These are phyloP conservation scores for Cadophora sp. DNA, from an alignment of 2,329 filamentous ascomycete genomes.

Conservation along the genomic window DNA sequence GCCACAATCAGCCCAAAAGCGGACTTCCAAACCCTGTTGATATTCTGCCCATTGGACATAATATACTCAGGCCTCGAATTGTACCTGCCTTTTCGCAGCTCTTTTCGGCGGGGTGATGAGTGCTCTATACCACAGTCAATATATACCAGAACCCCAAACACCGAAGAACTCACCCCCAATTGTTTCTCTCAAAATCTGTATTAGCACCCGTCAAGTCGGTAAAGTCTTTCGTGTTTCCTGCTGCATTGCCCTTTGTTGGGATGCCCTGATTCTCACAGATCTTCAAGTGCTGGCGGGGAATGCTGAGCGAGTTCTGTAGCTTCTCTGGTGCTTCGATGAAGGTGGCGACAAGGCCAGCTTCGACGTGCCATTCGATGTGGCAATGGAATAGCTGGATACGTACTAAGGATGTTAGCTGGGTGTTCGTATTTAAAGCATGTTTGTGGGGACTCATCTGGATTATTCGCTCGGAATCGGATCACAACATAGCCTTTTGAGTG, in stretches of 20 bases:
- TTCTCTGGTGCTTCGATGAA: conserved; percentile 27
- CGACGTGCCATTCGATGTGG: conserved; percentile 62
- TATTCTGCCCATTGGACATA: neutral
- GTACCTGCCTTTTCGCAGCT: neutral
- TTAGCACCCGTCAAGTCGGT: conserved; percentile 61
- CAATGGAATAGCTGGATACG: conserved; percentile 73
- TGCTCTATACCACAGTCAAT: neutral
- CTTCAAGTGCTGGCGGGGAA: conserved; percentile 18
- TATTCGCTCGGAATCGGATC: conserved; percentile 67
- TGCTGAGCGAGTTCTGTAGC: conserved; percentile 1
- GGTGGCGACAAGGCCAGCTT: conserved; percentile 45
- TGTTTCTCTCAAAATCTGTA: neutral
- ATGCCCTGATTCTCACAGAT: conserved; percentile 47
- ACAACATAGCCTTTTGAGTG: conserved; percentile 70
- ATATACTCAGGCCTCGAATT: neutral
- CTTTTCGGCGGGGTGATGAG: conserved; percentile 4
- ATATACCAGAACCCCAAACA: no score
- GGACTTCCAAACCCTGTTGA: no score
- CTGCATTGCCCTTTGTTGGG: conserved; percentile 61
- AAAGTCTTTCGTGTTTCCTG: conserved; percentile 60
- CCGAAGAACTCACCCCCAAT: neutral
- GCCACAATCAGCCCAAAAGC: no score
- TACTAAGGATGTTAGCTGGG: neutral
- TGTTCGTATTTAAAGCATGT: neutral
- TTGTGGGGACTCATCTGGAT: conserved; percentile 53